These are phyloP conservation scores for Mycena albidolilacea DNA, from an alignment of 768 basidiomycete genomes.

Conservation along the genomic window DNA sequence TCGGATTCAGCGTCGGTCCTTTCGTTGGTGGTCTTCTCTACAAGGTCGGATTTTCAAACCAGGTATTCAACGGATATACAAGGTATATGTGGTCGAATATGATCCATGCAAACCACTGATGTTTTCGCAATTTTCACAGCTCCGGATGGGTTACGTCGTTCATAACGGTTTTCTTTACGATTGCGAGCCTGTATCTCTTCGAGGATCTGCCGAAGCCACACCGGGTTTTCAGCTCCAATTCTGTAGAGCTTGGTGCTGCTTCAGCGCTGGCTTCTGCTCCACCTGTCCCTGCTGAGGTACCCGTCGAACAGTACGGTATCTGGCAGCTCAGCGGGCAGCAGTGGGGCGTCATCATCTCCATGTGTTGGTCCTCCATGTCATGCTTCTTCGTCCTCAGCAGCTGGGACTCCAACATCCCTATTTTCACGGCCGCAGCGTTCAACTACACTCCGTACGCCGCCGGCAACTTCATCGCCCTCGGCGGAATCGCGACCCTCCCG, in stretches of 20 bases:
- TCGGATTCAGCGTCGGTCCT: constrained; percentile 64
- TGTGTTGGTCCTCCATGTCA: constrained; percentile 75
- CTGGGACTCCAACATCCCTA: constrained; percentile 72
- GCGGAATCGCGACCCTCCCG: constrained; percentile 73
- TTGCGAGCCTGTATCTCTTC: constrained; percentile 43
- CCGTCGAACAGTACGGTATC: constrained; percentile 3
- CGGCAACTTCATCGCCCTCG: constrained; percentile 80
- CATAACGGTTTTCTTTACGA: constrained; percentile 59
- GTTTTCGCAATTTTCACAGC: constrained; percentile 39
- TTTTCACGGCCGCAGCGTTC: constrained; percentile 60
- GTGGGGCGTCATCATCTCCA: constrained; percentile 64
- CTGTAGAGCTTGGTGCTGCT: constrained; percentile 8
- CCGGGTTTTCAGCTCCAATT: neutral
- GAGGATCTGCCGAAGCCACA: constrained; percentile 44
- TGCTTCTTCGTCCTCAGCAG: constrained; percentile 72
- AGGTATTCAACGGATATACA: constrained; percentile 66
- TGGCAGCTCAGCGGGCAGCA: constrained; percentile 43
- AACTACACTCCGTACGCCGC: constrained; percentile 74
- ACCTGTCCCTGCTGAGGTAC: neutral
- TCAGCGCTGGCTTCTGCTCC: neutral
- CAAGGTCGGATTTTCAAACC: constrained; percentile 60
- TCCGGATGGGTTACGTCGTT: constrained; percentile 65
- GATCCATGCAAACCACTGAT: neutral
- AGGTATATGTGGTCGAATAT: constrained; percentile 16
- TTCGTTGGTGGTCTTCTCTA: constrained; percentile 66